phyloP scores from a whole-genome alignment of 768 basidiomycete species.

The Gyrodon lividus region DNA sequence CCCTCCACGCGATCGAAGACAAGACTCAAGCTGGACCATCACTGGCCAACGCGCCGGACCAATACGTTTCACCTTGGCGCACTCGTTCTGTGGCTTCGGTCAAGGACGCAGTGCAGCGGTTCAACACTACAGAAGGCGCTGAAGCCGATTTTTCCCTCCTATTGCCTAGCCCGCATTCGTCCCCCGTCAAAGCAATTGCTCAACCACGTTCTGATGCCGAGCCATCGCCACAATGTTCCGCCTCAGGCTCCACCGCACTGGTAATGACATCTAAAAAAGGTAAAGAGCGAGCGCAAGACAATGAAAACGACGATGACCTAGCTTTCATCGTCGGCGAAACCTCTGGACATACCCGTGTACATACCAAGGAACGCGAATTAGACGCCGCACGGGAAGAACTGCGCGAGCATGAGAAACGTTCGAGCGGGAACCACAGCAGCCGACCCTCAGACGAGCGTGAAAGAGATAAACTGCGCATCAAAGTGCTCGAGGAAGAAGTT shows the following conservation, averaged over 20 bases:
- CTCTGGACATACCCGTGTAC: slow-evolving; percentile 47
- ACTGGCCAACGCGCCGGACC: slow-evolving; percentile 4
- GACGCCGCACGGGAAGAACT: slow-evolving; percentile 54
- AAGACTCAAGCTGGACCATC: slow-evolving; percentile 20
- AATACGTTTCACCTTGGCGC: slow-evolving; percentile 32
- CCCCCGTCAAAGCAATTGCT: slow-evolving; percentile 29
- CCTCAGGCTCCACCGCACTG: not conserved
- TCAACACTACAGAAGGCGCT: slow-evolving; percentile 39
- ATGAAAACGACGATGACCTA: slow-evolving; percentile 24
- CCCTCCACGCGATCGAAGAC: not conserved
- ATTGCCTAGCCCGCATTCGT: slow-evolving; percentile 43
- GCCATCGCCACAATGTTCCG: slow-evolving; percentile 1
- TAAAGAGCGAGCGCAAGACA: slow-evolving; percentile 42
- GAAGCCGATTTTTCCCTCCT: slow-evolving; percentile 54
- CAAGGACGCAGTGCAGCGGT: slow-evolving; percentile 48
- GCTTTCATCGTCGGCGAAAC: slow-evolving; percentile 36
- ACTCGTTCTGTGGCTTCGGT: slow-evolving; percentile 41
- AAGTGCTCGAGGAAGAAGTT: slow-evolving; percentile 66
- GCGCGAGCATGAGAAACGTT: slow-evolving; percentile 40
- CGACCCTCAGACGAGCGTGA: slow-evolving; percentile 41
- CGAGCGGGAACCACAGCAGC: slow-evolving; percentile 36
- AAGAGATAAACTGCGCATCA: slow-evolving; percentile 62
- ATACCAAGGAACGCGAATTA: slow-evolving; percentile 64
- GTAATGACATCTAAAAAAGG: slow-evolving; percentile 36
- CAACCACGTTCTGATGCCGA: slow-evolving; percentile 26